Evolutionary conservation across 2,329 filamentous ascomycete genomes (phyloP), one percentile per base, ranked within the genome.

Genomic region (Curvularia eragrostidis): DNA sequence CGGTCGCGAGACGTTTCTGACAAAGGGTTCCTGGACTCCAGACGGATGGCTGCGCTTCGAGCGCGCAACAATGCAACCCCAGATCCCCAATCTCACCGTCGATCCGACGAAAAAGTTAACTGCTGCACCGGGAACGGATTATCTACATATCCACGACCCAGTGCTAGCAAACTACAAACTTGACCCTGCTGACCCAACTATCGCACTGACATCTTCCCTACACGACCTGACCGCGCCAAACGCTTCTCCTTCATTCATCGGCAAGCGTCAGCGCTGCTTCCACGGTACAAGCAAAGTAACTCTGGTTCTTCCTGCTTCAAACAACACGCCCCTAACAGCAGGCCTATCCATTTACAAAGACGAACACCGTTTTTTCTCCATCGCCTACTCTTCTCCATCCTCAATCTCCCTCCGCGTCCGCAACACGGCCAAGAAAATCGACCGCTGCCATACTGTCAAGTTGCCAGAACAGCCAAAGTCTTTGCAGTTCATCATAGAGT

Each of bases 311-410:
- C 36, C 42, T 6, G 5, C 13, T 23, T 23, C 5, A 5, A 26
- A 19, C 13, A 15, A 12, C 2, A 38, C 49, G 8, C 8, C 36
- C 3, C 2, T 28, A 10, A 48, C 12, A 1, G 51, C 57, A 28
- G 63, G 63, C 13, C 13, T 64, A 4, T 56, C 52, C 2, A 38
- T 64, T 4, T 67, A 60, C 55, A 66, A 66, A 54, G 63, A 67
- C 38, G 63, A 67, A 32, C 55, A 65, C 26, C 61, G 63, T n/a
- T 64, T 59, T 38, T 18, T 66, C 10, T 53, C 52, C 0, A 48
- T 67, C n/a, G 60, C 39, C 1, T 44, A 49, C 26, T 13, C 32
- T 8, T 46, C 46, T 5, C 18, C 24, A 1, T 18, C 13, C 2
- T 23, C 23, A 32, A 2, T 60, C 15, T 41, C 28, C 3, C 44